Conservation (phyloP, 176 grass and related monocot genomes). For the Triticum aestivum region DNA sequence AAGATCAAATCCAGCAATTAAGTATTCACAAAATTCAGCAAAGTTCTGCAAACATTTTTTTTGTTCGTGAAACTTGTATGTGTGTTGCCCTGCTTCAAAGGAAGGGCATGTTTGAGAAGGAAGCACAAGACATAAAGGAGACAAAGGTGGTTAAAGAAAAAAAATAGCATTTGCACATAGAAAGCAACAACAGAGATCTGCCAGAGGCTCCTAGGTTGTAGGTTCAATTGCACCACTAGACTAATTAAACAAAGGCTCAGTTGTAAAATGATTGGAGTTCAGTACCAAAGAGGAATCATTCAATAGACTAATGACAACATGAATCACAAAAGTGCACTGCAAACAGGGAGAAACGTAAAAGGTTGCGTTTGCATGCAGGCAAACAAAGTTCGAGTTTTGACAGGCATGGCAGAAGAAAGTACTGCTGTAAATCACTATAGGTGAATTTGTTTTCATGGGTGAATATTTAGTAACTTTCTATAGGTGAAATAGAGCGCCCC, state of each 20-base stretch:
- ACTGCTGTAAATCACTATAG: no score
- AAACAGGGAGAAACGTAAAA: constrained; percentile 28
- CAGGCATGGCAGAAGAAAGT: background rate
- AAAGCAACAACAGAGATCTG: no score
- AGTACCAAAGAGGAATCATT: background rate
- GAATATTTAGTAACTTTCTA: no score
- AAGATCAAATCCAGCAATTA: background rate
- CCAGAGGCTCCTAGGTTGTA: no score
- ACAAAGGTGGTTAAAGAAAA: no score
- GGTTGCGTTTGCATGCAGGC: constrained; percentile 19
- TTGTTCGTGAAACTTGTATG: background rate
- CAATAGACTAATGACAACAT: background rate
- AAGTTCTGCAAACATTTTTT: background rate
- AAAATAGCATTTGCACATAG: no score
- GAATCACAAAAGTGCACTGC: constrained; percentile 18
- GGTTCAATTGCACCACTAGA: background rate
- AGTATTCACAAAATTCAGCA: background rate
- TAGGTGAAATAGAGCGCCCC: no score
- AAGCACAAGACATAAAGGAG: background rate
- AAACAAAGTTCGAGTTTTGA: background rate
- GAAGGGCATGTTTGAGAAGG: background rate
- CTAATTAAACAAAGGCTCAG: background rate
- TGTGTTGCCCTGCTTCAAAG: background rate
- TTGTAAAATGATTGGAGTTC: constrained; percentile 10
- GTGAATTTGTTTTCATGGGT: no score